phyloP scores from a whole-genome alignment of 805 yeast species.

The Metschnikowia lochheadii region DNA sequence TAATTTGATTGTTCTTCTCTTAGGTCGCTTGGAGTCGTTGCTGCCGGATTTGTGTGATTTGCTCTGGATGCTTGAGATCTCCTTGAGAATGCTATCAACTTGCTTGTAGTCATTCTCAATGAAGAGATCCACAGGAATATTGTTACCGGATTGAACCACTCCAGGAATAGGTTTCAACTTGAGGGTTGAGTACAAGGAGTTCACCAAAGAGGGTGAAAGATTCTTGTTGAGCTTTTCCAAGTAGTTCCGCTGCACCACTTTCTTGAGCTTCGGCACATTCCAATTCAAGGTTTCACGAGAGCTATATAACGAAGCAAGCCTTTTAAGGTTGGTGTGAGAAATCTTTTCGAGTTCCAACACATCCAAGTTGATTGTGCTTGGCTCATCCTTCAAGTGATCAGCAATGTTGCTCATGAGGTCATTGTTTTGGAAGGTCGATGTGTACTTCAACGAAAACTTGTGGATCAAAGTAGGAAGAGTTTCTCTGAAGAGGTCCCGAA shows the following conservation, averaged over 20 bases:
- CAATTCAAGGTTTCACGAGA: conserved; percentile 81
- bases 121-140: conserved; percentile 39
- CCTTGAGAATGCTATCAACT: conserved; percentile 35
- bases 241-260: conserved; percentile 55
- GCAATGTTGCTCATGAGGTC: conserved; percentile 20
- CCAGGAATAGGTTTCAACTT: conserved; percentile 26
- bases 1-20: conserved; percentile 40
- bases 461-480: conserved; percentile 79
- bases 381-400: conserved; percentile 14
- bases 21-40: conserved; percentile 31
- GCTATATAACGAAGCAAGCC: conserved; percentile 45
- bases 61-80: conserved; percentile 45
- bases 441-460: conserved; percentile 61
- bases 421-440: conserved; percentile 18
- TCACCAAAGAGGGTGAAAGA: conserved; percentile 33
- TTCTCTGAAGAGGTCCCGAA: conserved; percentile 76
- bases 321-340: conserved; percentile 48
- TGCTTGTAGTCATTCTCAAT: conserved; percentile 24
- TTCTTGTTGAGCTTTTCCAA: conserved; percentile 40
- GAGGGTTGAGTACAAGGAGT: conserved; percentile 34
- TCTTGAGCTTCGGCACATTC: conserved; percentile 53
- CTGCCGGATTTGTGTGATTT: conserved; percentile 32
- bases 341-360: conserved; percentile 13
- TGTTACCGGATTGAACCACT: conserved; percentile 22
- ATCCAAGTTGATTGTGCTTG: conserved; percentile 6